These are phyloP conservation scores for Nannizziopsis arthrosporioides DNA, from an alignment of 2,329 filamentous ascomycete species.

Conservation along the genomic window DNA sequence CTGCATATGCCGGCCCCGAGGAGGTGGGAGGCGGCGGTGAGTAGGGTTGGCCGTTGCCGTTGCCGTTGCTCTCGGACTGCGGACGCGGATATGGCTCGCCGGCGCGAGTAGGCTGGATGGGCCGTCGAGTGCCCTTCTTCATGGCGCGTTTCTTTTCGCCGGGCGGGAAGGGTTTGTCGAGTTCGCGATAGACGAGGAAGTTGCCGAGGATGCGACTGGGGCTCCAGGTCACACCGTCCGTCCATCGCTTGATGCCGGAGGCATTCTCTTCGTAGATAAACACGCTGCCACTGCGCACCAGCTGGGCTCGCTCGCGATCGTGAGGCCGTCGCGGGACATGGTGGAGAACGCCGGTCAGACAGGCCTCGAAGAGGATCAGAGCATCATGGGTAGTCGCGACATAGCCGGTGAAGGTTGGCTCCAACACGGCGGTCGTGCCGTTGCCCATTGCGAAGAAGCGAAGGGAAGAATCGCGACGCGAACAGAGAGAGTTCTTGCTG, in stretches of 20 bases:
- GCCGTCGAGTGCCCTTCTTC: conserved; percentile 51
- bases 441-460: conserved; percentile 27
- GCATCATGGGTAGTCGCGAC: conserved; percentile 63
- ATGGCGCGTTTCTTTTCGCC: conserved; percentile 77
- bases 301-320: conserved; percentile 63
- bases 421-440: conserved; percentile 39
- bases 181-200: conserved; percentile 74
- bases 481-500: conserved; percentile 13
- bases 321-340: conserved; percentile 77
- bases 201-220: conserved; percentile 76
- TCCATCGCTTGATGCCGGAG: conserved; percentile 89
- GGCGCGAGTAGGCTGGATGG: conserved; percentile 31
- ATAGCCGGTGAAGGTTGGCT: conserved; percentile 56
- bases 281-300: conserved; percentile 74
- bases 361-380: conserved; percentile 67
- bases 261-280: conserved; percentile 89
- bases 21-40: conserved; percentile 23
- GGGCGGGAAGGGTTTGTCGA: conserved; percentile 64
- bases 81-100: conserved; percentile 43
- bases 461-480: conserved; percentile 14
- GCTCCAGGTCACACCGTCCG: conserved; percentile 82
- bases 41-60: conserved; percentile 20
- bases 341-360: conserved; percentile 55
- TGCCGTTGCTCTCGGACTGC: conserved; percentile 26
- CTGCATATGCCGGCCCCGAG: conserved; percentile 19